Evolutionary conservation across 768 basidiomycete species (phyloP).

Genomic region (Lactarius vividus): DNA sequence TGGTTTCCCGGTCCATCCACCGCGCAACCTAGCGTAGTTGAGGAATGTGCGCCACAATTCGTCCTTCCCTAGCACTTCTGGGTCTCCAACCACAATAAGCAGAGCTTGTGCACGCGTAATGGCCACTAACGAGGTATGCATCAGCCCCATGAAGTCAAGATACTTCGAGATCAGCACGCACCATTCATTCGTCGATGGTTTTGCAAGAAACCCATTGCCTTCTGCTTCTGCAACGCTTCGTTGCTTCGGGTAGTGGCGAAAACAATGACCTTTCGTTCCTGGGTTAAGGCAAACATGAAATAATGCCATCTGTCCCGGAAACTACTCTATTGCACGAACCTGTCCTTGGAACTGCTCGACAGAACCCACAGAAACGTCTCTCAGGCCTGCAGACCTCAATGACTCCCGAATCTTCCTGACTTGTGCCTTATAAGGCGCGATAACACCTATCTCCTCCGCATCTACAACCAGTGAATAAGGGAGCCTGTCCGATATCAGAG

Average conservation of each 20-base stretch:
- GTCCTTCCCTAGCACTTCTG: slow-evolving; percentile 54
- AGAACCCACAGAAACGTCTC: slow-evolving; percentile 36
- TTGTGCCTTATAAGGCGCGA: slow-evolving; percentile 43
- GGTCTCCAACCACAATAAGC: slow-evolving; percentile 61
- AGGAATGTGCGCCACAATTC: slow-evolving; percentile 60
- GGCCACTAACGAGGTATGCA: slow-evolving; percentile 44
- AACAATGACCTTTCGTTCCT: slow-evolving; percentile 41
- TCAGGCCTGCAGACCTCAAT: slow-evolving; percentile 23
- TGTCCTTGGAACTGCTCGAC: slow-evolving; percentile 46
- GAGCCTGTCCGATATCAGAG: background rate
- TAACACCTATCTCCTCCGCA: slow-evolving; percentile 38
- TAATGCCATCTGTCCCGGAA: too few relatives aligned
- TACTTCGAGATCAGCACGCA: slow-evolving; percentile 19
- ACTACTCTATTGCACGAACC: slow-evolving; percentile 32
- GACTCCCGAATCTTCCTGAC: slow-evolving; percentile 34
- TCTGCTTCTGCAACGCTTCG: slow-evolving; percentile 30
- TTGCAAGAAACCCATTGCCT: slow-evolving; percentile 38
- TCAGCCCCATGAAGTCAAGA: background rate
- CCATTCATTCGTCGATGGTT: slow-evolving; percentile 41
- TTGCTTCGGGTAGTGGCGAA: slow-evolving; percentile 39
- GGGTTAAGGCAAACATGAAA: background rate
- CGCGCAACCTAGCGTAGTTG: slow-evolving; percentile 48
- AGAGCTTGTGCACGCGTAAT: slow-evolving; percentile 64
- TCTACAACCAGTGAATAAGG: slow-evolving; percentile 24
- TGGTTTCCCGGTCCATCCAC: slow-evolving; percentile 52